Base-by-base conservation (phyloP, 495 filamentous ascomycete species). In the Parathielavia appendiculata region DNA sequence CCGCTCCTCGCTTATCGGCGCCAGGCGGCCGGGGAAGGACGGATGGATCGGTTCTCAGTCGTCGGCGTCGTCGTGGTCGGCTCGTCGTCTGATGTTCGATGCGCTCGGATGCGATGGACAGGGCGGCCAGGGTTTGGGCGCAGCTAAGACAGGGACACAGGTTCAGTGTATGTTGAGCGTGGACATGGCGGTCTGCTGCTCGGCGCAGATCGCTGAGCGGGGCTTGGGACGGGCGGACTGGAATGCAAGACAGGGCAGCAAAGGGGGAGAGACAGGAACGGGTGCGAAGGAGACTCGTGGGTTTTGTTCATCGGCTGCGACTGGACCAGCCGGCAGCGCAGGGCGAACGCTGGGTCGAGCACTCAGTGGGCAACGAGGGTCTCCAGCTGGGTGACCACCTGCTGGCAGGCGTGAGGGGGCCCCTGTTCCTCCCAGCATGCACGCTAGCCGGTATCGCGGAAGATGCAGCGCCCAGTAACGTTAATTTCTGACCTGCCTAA, bases 401-500 rank as follows among this genome's bases (percentile, higher is more conserved):
- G 32, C 52, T 26, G 44, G 23, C 26, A 32, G 39, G 8, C 30
- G 32, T n/a, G 43, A 20, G 47, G 32, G n/a, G 48, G 48, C 5
- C 46, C 46, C 32, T 51, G 54, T 48, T 56, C 58, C 60, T 54
- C 44, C 54, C 58, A 62, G 54, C 54, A 58, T 39, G 41, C 52
- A 47, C 56, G 10, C 46, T 20, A 47, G 22, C 62, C 50, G 57
- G 54, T 52, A 67, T 63, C 62, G 56, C 63, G 61, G 66, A 64
- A 61, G 62, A 68, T 66, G 65, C 67, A 59, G 55, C 23, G 32
- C 46, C 51, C 30, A 59, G 58, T 49, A 62, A 64, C 51, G 38
- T 49, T 41, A 52, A 65, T 61, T 50, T 57, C 43, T 57, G 66
- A 71, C 69, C 69, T 71, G 69, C 69, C 69, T 70, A 71, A 71